Percentiles rank a stretch among this genome's conserved stretches.
These are phyloP conservation scores for Penicillium sp. DNA, from an alignment of 2,329 filamentous ascomycete genomes.

Conservation along the genomic window DNA sequence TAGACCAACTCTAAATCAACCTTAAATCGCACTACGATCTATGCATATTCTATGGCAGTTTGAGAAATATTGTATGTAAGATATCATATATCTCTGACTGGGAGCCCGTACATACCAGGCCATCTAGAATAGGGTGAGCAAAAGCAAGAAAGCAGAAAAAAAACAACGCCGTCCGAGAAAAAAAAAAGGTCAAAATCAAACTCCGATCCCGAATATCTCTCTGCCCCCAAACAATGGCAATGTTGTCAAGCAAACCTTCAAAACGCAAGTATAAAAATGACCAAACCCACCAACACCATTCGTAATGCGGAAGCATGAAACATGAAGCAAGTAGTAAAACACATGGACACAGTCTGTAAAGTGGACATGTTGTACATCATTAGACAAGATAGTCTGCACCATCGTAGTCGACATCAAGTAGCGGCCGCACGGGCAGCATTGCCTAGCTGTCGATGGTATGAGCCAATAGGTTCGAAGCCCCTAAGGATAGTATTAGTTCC, in stretches of 20 bases:
- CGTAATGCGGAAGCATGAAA: constrained; percentile 13
- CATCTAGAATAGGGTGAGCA: constrained; percentile 7
- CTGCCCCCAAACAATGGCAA: constrained; percentile 1
- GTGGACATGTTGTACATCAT: constrained; percentile 14
- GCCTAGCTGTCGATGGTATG: constrained; percentile 38
- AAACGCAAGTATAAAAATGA: constrained; percentile 1
- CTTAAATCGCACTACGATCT: background rate
- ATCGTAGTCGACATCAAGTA: constrained; percentile 14
- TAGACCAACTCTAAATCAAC: background rate
- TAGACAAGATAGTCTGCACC: background rate
- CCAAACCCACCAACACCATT: constrained; percentile 14
- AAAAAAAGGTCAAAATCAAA: constrained; percentile 2
- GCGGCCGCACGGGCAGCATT: constrained; percentile 32
- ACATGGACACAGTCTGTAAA: constrained; percentile 8
- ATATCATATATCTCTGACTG: constrained; percentile 15
- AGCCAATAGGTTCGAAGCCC: constrained; percentile 43
- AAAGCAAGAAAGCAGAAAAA: background rate
- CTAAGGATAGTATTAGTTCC: constrained; percentile 21
- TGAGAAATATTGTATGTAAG: constrained; percentile 9
- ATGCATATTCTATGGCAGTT: background rate
- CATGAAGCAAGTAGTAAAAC: constrained; percentile 1
- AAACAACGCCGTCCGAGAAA: constrained; percentile 2
- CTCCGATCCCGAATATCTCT: constrained; percentile 7
- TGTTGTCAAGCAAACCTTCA: constrained; percentile 6
- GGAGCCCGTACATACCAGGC: constrained; percentile 17